These are phyloP conservation scores for Sergeia podlipaevii DNA, from an alignment of 208 protist genomes.

Conservation along the genomic window DNA sequence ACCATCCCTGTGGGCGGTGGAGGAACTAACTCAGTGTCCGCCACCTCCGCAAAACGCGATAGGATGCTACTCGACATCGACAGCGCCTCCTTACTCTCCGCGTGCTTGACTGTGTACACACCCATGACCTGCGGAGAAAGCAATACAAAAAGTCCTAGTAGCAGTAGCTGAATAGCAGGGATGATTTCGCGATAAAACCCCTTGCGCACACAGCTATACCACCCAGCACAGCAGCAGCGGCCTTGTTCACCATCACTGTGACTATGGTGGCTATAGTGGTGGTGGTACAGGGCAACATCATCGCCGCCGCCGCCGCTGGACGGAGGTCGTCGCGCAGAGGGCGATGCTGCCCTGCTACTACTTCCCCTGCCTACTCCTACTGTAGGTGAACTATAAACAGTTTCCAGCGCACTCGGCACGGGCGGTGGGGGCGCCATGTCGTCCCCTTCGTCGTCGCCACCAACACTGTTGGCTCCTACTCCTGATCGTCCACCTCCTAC, in stretches of 20 bases:
- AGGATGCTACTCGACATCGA: no score
- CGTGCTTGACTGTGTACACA: constrained; percentile 20
- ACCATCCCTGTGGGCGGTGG: no score
- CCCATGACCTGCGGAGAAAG: constrained; percentile 67
- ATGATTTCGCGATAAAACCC: constrained; percentile 18
- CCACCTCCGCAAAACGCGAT: no score
- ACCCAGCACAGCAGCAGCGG: background rate
- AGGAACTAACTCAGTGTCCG: no score
- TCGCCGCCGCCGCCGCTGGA: background rate
- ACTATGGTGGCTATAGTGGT: no score
- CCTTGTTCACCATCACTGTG: background rate
- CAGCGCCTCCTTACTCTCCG: no score
- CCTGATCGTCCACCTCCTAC: no score
- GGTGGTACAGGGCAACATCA: no score
- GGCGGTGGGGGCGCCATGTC: no score
- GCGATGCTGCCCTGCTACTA: background rate
- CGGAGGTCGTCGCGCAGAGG: background rate
- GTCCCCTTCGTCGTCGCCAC: no score
- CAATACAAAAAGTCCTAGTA: constrained; percentile 67
- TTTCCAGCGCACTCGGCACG: no score
- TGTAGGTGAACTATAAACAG: background rate
- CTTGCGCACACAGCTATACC: constrained; percentile 8
- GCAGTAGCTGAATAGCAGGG: constrained; percentile 41
- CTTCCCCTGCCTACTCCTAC: background rate
- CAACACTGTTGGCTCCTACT: no score